Evolutionary conservation across 1,139 yeast genomes (phyloP).

Genomic region (Suhomyces terraborum): DNA sequence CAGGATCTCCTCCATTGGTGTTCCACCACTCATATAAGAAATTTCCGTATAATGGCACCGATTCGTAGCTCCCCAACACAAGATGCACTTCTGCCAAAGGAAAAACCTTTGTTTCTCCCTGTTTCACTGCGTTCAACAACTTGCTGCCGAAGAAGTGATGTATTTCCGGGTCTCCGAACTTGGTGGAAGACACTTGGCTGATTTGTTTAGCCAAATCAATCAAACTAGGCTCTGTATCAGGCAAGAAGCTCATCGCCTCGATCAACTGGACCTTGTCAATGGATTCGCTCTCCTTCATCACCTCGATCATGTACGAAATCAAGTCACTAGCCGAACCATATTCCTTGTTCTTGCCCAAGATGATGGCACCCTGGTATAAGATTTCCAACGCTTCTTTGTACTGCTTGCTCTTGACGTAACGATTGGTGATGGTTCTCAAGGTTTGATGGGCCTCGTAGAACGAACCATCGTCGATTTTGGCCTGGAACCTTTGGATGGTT

Average conservation of each 20-base stretch:
- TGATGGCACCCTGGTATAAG: conserved; percentile 67
- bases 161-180: conserved; percentile 73
- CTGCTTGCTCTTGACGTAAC: conserved; percentile 72
- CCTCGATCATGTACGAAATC: conserved; percentile 69
- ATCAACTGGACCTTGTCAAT: conserved; percentile 40
- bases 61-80: conserved; percentile 65
- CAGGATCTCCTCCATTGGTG: conserved; percentile 51
- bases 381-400: conserved; percentile 72
- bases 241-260: conserved; percentile 50
- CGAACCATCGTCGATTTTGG: conserved; percentile 71
- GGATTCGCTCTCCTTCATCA: conserved; percentile 55
- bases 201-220: conserved; percentile 65
- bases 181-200: conserved; percentile 47
- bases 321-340: conserved; percentile 82
- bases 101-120: conserved; percentile 32
- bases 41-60: conserved; percentile 54
- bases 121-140: conserved; percentile 40
- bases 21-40: conserved; percentile 61
- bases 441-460: conserved; percentile 96
- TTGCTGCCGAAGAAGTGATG: conserved; percentile 76
- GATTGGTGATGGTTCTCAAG: conserved; percentile 79
- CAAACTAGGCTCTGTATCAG: conserved; percentile 67
- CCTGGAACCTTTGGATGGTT: conserved; percentile 65
- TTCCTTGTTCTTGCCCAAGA: conserved; percentile 67
- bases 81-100: conserved; percentile 57